phyloP scores from a whole-genome alignment of 768 basidiomycete species.

The Leccinum variicolor region DNA sequence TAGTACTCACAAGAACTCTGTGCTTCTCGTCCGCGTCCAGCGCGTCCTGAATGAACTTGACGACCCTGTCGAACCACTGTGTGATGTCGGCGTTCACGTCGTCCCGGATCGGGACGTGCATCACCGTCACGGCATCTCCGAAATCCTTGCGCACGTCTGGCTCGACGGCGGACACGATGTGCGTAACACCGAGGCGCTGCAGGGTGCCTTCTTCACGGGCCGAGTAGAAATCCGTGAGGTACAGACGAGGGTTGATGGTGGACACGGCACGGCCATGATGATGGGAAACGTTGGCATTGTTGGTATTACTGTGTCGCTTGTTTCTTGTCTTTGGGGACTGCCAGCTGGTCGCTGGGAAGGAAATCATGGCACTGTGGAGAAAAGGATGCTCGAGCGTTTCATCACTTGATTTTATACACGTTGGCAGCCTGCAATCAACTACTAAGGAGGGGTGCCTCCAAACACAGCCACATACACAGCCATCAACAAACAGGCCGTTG shows the following conservation, averaged over 20 bases:
- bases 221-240: constrained; percentile 59
- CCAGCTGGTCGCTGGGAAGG: constrained; percentile 31
- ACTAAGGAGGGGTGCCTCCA: background rate
- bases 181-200: constrained; percentile 62
- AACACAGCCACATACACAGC: constrained; percentile 20
- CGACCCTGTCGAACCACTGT: constrained; percentile 45
- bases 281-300: background rate
- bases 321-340: constrained; percentile 23
- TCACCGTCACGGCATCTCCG: constrained; percentile 33
- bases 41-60: constrained; percentile 50
- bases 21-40: constrained; percentile 40
- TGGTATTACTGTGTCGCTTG: constrained; percentile 8
- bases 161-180: constrained; percentile 67
- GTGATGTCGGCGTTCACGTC: constrained; percentile 39
- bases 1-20: constrained; percentile 45
- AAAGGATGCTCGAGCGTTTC: background rate
- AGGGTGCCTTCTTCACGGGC: constrained; percentile 50
- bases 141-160: constrained; percentile 26
- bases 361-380: constrained; percentile 22
- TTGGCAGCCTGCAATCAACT: background rate
- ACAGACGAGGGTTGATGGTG: constrained; percentile 48
- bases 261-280: constrained; percentile 22
- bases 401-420: constrained; percentile 4
- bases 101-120: constrained; percentile 55
- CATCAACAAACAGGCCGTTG: constrained; percentile 9